These are phyloP conservation scores for Torrubiellomyces zombiae DNA, from an alignment of 2,329 filamentous ascomycete species.

Conservation along the genomic window DNA sequence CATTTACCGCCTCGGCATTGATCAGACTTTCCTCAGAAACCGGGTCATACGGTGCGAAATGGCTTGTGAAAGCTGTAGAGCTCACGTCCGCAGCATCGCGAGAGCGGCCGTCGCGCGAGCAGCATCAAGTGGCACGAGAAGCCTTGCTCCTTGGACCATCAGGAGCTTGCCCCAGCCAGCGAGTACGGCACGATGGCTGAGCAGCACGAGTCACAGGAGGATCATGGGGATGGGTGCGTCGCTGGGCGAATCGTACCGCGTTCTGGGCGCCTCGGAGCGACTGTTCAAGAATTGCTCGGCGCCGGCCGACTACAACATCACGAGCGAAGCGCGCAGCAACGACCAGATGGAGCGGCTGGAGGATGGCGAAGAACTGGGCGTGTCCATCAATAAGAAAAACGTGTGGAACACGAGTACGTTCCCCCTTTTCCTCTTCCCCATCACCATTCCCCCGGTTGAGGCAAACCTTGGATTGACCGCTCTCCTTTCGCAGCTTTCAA, in stretches of 20 bases:
- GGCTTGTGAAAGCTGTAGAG: slow-evolving; percentile 32
- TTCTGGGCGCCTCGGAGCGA: slow-evolving; percentile 62
- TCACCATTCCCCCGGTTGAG: too few relatives aligned
- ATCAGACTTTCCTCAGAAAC: too few relatives aligned
- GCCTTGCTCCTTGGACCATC: slow-evolving; percentile 1
- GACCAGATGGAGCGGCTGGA: slow-evolving; percentile 53
- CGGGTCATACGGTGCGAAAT: slow-evolving; percentile 14
- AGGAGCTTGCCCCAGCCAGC: not conserved
- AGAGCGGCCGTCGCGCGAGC: slow-evolving; percentile 16
- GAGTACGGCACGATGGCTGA: slow-evolving; percentile 19
- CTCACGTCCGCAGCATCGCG: slow-evolving; percentile 24
- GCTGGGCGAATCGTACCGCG: slow-evolving; percentile 43
- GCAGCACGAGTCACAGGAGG: slow-evolving; percentile 15
- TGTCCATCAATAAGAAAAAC: slow-evolving; percentile 12
- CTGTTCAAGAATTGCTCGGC: slow-evolving; percentile 60
- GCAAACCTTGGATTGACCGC: too few relatives aligned
- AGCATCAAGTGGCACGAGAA: slow-evolving; percentile 11
- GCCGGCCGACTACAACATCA: slow-evolving; percentile 63
- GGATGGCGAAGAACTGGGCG: slow-evolving; percentile 68
- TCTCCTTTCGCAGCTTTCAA: slow-evolving; percentile 67
- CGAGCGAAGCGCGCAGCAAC: slow-evolving; percentile 47
- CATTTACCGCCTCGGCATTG: too few relatives aligned
- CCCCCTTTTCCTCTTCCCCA: not conserved
- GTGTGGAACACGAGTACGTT: slow-evolving; percentile 62
- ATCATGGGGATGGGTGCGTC: slow-evolving; percentile 17